phyloP scores from a whole-genome alignment of 352 stramenopile genomes.

The Pythium periplocum region DNA sequence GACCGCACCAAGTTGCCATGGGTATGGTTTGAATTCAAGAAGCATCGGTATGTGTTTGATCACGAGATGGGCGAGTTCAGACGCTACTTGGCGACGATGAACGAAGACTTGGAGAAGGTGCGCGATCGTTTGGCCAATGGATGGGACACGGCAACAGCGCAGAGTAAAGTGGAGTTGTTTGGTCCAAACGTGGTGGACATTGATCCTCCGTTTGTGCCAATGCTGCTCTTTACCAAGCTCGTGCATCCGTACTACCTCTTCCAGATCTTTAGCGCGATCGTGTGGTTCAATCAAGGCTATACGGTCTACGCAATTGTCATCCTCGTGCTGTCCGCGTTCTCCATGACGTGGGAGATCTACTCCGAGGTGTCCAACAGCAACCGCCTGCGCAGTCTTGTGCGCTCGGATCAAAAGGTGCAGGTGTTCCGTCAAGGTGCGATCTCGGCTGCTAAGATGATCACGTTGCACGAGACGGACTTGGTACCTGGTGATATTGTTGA shows the following conservation, averaged over 20 bases:
- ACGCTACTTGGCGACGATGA: conserved; percentile 28
- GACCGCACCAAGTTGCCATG: neutral
- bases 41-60: conserved; percentile 40
- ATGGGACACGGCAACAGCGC: conserved; percentile 14
- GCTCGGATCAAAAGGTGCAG: conserved; percentile 19
- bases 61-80: conserved; percentile 29
- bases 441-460: neutral
- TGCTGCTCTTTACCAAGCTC: conserved; percentile 33
- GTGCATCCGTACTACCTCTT: conserved; percentile 49
- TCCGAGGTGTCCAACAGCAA: conserved; percentile 28
- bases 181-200: conserved; percentile 45
- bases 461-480: conserved; percentile 18
- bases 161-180: conserved; percentile 26
- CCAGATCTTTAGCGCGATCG: conserved; percentile 30
- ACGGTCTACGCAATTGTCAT: conserved; percentile 31
- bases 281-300: conserved; percentile 38
- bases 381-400: conserved; percentile 24
- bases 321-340: conserved; percentile 22
- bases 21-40: conserved; percentile 55
- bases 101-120: conserved; percentile 14
- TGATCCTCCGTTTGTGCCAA: conserved; percentile 16
- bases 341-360: conserved; percentile 35
- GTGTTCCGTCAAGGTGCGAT: conserved; percentile 17
- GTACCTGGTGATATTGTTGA: conserved; percentile 33
- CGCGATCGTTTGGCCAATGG: conserved; percentile 10